Base-by-base conservation (phyloP, 805 yeast species). In the Clavispora fructus region DNA sequence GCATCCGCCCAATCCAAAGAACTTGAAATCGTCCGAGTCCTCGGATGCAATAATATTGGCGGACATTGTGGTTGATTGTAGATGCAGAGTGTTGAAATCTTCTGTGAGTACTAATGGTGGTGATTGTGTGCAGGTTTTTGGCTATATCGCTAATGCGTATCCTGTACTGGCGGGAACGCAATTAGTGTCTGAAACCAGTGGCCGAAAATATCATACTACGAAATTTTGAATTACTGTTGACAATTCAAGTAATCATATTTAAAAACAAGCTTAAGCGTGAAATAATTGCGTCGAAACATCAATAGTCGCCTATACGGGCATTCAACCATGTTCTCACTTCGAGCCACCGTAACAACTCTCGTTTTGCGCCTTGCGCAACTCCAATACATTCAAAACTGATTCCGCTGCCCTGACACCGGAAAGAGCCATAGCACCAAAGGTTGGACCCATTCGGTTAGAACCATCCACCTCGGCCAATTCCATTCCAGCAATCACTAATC, bases 1-100 rank as follows among this genome's bases (percentile, higher is more conserved):
- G 52, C 98, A 95, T n/a, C 98, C 99, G 7, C 99, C 99, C 7
- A 94, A 76, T 23, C 96, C 91, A 50, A 87, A 80, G 69, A 94
- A 94, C 61, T 79, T 80, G 59, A 72, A 71, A 53, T 62, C 62
- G 29, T 71, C 76, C 40, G 68, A 56, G 45, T 62, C 69, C 43
- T 68, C 70, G 11, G 47, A 30, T 12, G 47, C 48, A 17, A 48
- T 42, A 35, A 33, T 44, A 40, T 48, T 53, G 39, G 31, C 39
- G 12, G 52, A 40, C 57, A 52, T 51, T 38, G 19, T 33, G 29
- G 29, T 19, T 25, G 27, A 38, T 12, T 13, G 14, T 3, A 27
- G 28, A 14, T 27, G 41, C 30, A 41, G 35, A 31, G 10, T 17
- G 37, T 35, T 25, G 28, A 35, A 23, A 23, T 25, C 37, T 33